Percentiles rank a stretch among this genome's conserved stretches.
Conservation (phyloP, 805 yeast genomes). For the Candida qinlingensis region DNA sequence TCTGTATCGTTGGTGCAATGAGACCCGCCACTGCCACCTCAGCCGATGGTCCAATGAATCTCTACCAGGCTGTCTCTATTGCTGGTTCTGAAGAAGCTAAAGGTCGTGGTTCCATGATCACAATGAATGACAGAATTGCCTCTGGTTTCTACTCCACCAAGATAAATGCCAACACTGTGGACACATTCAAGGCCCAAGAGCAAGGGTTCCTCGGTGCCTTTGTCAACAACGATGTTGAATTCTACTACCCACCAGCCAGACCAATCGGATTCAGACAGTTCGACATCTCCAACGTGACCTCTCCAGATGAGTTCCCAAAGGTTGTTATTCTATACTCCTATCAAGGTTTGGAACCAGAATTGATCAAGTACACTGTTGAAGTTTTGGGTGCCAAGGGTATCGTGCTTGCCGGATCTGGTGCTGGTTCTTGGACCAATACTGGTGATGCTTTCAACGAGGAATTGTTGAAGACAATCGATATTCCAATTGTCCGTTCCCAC, state of each 20-base stretch:
- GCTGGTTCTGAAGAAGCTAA: constrained; percentile 46
- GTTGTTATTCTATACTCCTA: constrained; percentile 56
- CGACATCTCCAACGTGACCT: constrained; percentile 27
- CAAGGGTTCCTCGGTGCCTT: constrained; percentile 67
- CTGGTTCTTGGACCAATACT: constrained; percentile 45
- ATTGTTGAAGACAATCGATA: constrained; percentile 28
- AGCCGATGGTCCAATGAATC: constrained; percentile 70
- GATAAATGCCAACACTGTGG: constrained; percentile 61
- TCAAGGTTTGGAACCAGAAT: constrained; percentile 47
- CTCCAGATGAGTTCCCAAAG: constrained; percentile 26
- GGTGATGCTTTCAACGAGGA: constrained; percentile 40
- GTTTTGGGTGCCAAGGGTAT: constrained; percentile 45
- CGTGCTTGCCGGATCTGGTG: constrained; percentile 65
- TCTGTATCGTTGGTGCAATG: constrained; percentile 53
- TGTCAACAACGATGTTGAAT: constrained; percentile 58
- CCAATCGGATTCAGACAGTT: constrained; percentile 32
- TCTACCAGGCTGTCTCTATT: constrained; percentile 61
- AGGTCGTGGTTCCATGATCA: constrained; percentile 58
- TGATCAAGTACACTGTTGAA: constrained; percentile 41
- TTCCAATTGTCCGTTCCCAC: constrained; percentile 57
- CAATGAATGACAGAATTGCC: constrained; percentile 61
- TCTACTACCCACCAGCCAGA: constrained; percentile 53
- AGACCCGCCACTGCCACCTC: constrained; percentile 66
- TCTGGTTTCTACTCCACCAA: constrained; percentile 65
- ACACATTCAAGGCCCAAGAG: constrained; percentile 60